Conservation (phyloP, 306 rosid genomes). For the Cicer judaicum region DNA sequence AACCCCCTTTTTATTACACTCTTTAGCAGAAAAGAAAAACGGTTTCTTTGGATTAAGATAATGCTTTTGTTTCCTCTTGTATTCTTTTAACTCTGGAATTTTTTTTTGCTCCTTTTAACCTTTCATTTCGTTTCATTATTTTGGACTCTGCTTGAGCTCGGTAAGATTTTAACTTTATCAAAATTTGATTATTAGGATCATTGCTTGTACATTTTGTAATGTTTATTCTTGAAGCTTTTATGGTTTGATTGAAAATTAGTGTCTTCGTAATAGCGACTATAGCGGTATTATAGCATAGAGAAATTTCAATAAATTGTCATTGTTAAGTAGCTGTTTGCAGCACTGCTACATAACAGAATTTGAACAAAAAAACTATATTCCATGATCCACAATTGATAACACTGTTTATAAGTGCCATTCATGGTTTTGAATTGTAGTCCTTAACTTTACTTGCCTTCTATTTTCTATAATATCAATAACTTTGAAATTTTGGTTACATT, state of each 20-base stretch:
- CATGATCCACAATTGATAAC: too few species aligned
- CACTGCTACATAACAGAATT: too few species aligned
- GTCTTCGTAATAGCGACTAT: too few species aligned
- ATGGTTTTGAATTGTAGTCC: neutral
- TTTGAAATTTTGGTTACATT: neutral
- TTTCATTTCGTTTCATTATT: neutral
- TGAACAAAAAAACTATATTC: too few species aligned
- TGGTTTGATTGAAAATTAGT: neutral
- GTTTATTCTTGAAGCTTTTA: neutral
- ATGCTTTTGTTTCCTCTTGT: neutral
- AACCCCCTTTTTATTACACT: neutral
- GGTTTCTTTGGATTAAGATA: neutral
- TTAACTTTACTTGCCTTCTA: neutral
- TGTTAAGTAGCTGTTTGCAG: too few species aligned
- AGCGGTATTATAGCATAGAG: too few species aligned
- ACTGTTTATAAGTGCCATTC: neutral
- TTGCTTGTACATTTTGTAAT: neutral
- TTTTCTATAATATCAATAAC: neutral
- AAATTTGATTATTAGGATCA: neutral
- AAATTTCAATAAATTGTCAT: too few species aligned
- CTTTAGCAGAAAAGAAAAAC: too few species aligned
- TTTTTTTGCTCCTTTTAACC: neutral
- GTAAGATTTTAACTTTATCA: constrained; percentile 42
- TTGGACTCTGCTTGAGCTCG: constrained; percentile 23
- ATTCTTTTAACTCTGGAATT: neutral